phyloP scores from a whole-genome alignment of 1,284 basidiomycete genomes.

The Microbotryum scabiosae region DNA sequence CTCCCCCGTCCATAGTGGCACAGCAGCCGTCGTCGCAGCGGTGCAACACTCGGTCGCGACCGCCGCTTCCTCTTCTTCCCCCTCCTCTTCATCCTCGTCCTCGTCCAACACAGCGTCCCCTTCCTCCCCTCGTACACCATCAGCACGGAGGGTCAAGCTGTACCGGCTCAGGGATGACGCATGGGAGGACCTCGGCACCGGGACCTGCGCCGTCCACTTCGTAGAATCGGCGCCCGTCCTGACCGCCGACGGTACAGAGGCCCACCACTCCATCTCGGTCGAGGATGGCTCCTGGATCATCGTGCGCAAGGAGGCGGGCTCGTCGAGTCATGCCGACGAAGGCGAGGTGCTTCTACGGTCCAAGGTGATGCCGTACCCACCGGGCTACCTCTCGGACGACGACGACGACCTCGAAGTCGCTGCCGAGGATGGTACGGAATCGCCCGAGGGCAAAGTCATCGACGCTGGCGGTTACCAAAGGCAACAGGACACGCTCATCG shows the following conservation, averaged over 20 bases:
- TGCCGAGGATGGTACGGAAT: constrained; percentile 18
- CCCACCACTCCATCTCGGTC: background rate
- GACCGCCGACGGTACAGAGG: constrained; percentile 3
- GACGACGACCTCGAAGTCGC: constrained; percentile 35
- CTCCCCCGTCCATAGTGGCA: background rate
- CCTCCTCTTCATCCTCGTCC: constrained; percentile 2
- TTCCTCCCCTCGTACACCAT: constrained; percentile 1
- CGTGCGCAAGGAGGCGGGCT: constrained; percentile 15
- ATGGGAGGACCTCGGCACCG: constrained; percentile 90
- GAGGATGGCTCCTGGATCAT: constrained; percentile 29
- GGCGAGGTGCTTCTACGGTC: constrained; percentile 16
- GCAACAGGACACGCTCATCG: constrained; percentile 97
- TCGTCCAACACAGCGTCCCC: constrained; percentile 1
- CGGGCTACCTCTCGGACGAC: constrained; percentile 15
- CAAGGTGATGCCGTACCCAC: constrained; percentile 21
- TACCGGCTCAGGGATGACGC: constrained; percentile 80
- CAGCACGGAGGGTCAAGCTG: constrained; percentile 50
- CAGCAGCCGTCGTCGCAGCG: no score
- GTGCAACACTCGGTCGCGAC: no score
- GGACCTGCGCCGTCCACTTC: constrained; percentile 77
- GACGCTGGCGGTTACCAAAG: constrained; percentile 77
- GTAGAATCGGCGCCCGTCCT: constrained; percentile 5
- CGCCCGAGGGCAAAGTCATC: constrained; percentile 49
- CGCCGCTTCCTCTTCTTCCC: background rate
- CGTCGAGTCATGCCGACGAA: constrained; percentile 1